These are phyloP conservation scores for Magnusiomyces starmeri DNA, from an alignment of 1,139 yeast species.

Conservation along the genomic window DNA sequence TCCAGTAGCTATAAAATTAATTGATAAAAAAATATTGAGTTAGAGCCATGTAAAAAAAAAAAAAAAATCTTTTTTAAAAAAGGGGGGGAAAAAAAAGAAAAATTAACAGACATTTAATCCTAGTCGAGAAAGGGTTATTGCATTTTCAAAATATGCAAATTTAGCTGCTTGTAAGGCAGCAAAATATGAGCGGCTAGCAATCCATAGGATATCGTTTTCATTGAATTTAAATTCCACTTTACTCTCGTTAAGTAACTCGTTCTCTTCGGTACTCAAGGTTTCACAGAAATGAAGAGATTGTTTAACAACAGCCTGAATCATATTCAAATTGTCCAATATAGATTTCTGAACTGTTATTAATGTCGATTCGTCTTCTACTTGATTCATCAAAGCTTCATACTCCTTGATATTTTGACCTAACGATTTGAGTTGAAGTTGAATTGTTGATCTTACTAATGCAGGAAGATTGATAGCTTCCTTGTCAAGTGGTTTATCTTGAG, in stretches of 20 bases:
- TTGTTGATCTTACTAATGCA: conserved; percentile 13
- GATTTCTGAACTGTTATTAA: background rate
- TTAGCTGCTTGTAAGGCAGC: conserved; percentile 15
- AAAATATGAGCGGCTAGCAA: conserved; percentile 15
- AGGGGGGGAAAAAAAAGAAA: too few relatives aligned
- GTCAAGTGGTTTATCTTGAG: conserved; percentile 3
- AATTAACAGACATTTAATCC: too few relatives aligned
- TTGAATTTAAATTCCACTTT: background rate
- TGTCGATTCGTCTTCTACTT: background rate
- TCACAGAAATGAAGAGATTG: background rate
- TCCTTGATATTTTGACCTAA: conserved; percentile 1
- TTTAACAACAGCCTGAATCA: background rate
- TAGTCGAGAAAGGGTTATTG: too few relatives aligned
- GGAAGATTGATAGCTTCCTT: conserved; percentile 12
- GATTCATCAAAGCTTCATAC: background rate
- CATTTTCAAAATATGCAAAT: conserved; percentile 6
- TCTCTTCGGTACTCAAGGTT: too few relatives aligned
- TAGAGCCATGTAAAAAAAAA: too few relatives aligned
- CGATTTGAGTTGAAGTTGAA: conserved; percentile 13
- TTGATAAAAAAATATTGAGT: background rate
- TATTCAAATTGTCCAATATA: background rate
- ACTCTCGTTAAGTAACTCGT: too few relatives aligned
- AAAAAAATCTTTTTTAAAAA: too few relatives aligned
- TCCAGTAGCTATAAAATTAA: background rate
- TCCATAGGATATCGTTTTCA: conserved; percentile 14